Conservation (phyloP, 139 green algal species). For the Chlorella sp. region DNA sequence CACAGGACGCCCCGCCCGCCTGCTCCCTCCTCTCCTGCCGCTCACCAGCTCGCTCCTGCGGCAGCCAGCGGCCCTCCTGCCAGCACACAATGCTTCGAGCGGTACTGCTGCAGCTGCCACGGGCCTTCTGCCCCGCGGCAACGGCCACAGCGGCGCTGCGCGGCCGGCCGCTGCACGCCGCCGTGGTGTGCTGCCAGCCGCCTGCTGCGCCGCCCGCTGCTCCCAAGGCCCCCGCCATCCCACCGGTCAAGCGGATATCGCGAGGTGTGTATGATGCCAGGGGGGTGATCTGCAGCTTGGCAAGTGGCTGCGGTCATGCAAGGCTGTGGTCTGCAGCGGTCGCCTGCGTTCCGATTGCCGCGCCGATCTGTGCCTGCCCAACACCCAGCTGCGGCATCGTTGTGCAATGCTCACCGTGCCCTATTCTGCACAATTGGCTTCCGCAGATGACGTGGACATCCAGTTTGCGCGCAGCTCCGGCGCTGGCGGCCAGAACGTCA, state of each 20-base stretch:
- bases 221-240: slow-evolving; percentile 14
- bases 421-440: neutral
- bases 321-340: neutral
- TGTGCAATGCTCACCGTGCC: neutral
- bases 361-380: neutral
- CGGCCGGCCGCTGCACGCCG: neutral
- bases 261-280: slow-evolving; percentile 9
- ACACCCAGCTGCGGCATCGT: neutral
- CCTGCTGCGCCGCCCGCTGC: neutral
- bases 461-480: slow-evolving; percentile 88
- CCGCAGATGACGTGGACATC: slow-evolving; percentile 89
- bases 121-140: neutral
- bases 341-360: neutral
- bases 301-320: neutral
- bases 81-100: too few relatives aligned
- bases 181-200: neutral
- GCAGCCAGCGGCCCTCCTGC: too few relatives aligned
- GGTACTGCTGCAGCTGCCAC: slow-evolving; percentile 3
- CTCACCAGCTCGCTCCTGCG: too few relatives aligned
- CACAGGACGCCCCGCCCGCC: too few relatives aligned
- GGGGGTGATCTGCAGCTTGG: neutral
- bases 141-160: neutral
- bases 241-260: slow-evolving; percentile 37
- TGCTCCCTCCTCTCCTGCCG: too few relatives aligned
- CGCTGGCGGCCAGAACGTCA: slow-evolving; percentile 95